Base-by-base conservation (phyloP, 73 alveolate genomes). In the Breviolum minutum region DNA sequence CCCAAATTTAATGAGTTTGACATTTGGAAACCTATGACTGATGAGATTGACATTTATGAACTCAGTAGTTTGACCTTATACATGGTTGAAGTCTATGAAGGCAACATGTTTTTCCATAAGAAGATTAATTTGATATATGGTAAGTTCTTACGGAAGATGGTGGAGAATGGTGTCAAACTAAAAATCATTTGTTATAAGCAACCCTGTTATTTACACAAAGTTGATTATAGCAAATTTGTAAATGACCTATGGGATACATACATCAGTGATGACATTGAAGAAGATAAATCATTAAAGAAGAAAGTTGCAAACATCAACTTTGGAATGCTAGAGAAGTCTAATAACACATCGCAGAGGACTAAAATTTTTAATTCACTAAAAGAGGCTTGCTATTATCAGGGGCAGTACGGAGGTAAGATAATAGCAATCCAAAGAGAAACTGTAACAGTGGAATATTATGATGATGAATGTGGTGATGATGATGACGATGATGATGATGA, bases 1-100 rank as follows among this genome's bases (percentile, higher is more conserved):
- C 91, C 71, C 14, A 27, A 2, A 6, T 63, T 87, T 7, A 87
- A 66, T 54, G 81, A 87, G 81, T 63, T 87, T 87, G 91, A 82
- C 40, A 40, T 30, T 30, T 82, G 63, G 40, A 82, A 54, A 48
- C 91, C 68, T 54, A 12, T 40, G 27, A 54, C n/a, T 68, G 24
- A 48, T 12, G 91, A 20, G 48, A 26, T 12, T 29, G 20, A 16
- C 8, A 40, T 82, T 6, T 6, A 40, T 82, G 32, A 82, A 20
- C 19, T 82, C 10, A 11, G 3, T 40, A 82, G 40, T 70, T 60
- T 82, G 22, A 82, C 88, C 16, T n/a, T 80, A 27, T 80, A 80
- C 14, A 80, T 80, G 24, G 88, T 80, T 14, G 88, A 80, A 32
- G 64, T 80, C 5, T 29, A 80, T n/a, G 88, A 80, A 9, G 63